phyloP scores from a whole-genome alignment of 78 protist genomes.

The slime mould (Dictyostelium discoideum) region DNA sequence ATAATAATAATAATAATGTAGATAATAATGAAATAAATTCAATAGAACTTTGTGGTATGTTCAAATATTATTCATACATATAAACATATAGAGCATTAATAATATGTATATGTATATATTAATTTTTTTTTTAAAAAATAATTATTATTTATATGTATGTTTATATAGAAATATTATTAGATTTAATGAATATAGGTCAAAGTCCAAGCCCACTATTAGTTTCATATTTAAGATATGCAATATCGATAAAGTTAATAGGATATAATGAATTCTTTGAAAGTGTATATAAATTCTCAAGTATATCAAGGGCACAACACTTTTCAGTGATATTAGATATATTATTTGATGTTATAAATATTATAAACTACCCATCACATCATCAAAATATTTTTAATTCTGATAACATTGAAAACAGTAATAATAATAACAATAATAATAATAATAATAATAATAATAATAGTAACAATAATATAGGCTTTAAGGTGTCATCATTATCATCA shows the following conservation, averaged over 20 bases:
- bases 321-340: conserved; percentile 2
- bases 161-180: conserved; percentile 24
- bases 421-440: not conserved
- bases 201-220: conserved; percentile 60
- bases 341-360: not conserved
- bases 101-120: too few relatives aligned
- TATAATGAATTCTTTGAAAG: conserved; percentile 6
- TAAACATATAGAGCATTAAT: too few relatives aligned
- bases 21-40: not conserved
- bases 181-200: conserved; percentile 46
- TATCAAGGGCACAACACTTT: conserved; percentile 16
- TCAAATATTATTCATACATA: not conserved
- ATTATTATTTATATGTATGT: not conserved
- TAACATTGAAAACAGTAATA: not conserved
- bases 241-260: conserved; percentile 18
- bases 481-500: not conserved
- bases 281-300: not conserved
- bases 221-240: conserved; percentile 67
- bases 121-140: not conserved
- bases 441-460: not conserved
- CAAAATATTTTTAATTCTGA: not conserved
- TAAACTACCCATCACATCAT: not conserved
- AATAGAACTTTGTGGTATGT: conserved; percentile 24
- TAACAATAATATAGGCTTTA: not conserved
- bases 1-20: not conserved